Percentiles rank a stretch among this genome's conserved stretches.
These are phyloP conservation scores for Gleditsia sinensis DNA, from an alignment of 306 rosid species.

Conservation along the genomic window DNA sequence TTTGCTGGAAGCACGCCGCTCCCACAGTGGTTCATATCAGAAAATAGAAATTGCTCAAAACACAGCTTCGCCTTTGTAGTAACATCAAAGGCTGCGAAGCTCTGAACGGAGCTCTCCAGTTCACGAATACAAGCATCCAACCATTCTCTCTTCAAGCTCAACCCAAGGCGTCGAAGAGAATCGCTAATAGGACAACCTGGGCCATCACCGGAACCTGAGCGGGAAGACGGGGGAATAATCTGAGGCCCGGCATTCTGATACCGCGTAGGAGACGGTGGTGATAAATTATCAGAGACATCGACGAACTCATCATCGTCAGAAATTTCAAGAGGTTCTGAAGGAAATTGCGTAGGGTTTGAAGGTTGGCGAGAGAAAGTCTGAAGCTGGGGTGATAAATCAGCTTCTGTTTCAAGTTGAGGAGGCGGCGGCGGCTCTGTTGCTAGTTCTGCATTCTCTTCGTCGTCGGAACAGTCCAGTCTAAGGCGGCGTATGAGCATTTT, in stretches of 20 bases:
- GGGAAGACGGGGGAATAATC: neutral
- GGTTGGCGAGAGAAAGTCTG: conserved; percentile 24
- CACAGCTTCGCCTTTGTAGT: conserved; percentile 65
- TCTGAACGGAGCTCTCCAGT: conserved; percentile 46
- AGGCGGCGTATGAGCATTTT: conserved; percentile 71
- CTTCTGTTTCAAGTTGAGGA: neutral
- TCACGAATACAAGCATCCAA: conserved; percentile 50
- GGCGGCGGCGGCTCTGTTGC: neutral
- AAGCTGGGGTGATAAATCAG: conserved; percentile 21
- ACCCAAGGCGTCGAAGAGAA: conserved; percentile 59
- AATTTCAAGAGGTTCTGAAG: conserved; percentile 49
- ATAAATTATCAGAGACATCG: conserved; percentile 61
- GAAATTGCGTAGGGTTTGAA: conserved; percentile 23
- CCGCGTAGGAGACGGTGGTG: conserved; percentile 51
- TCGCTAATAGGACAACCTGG: conserved; percentile 56
- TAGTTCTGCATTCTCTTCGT: conserved; percentile 39
- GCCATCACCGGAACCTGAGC: neutral
- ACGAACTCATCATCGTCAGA: conserved; percentile 69
- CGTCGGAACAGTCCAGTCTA: conserved; percentile 55
- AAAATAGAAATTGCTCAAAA: conserved; percentile 68
- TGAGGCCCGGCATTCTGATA: conserved; percentile 23
- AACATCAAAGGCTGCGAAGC: conserved; percentile 51
- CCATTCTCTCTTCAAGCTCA: conserved; percentile 67
- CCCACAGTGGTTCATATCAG: conserved; percentile 73
- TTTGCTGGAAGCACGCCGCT: conserved; percentile 68